These are phyloP conservation scores for Exophiala calicioides DNA, from an alignment of 2,329 filamentous ascomycete species.

Conservation along the genomic window DNA sequence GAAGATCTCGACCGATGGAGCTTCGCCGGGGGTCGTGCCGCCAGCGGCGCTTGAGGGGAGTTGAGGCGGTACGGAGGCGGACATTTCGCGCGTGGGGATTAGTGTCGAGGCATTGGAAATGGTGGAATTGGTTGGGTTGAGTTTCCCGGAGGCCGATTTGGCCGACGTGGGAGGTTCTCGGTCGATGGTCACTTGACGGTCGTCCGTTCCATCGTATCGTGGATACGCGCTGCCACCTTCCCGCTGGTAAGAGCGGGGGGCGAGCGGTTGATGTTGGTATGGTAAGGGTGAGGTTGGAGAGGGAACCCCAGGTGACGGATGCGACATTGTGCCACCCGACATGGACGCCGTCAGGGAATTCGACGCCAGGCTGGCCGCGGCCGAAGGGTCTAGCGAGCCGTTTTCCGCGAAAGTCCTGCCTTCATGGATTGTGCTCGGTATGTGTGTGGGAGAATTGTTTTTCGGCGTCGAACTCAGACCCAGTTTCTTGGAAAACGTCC, in stretches of 20 bases:
- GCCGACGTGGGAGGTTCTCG: conserved; percentile 33
- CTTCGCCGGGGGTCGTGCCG: conserved; percentile 30
- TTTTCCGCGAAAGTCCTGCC: conserved; percentile 56
- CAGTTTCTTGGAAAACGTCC: conserved; percentile 75
- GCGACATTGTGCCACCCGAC: conserved; percentile 65
- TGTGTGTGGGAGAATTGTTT: conserved; percentile 69
- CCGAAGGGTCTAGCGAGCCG: conserved; percentile 64
- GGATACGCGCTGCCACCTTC: conserved; percentile 31
- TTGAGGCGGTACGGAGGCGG: conserved; percentile 28
- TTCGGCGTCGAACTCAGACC: conserved; percentile 70
- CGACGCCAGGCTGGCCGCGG: conserved; percentile 68
- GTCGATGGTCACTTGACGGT: conserved; percentile 34
- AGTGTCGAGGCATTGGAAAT: conserved; percentile 31
- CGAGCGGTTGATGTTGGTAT: conserved; percentile 45
- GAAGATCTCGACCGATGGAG: conserved; percentile 81
- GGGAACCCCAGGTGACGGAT: conserved; percentile 47
- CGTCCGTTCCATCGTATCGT: conserved; percentile 45
- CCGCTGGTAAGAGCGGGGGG: conserved; percentile 46
- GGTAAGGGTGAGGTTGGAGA: conserved; percentile 48
- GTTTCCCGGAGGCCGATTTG: conserved; percentile 26
- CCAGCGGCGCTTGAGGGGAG: conserved; percentile 25
- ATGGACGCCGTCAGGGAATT: conserved; percentile 67
- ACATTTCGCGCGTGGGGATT: conserved; percentile 27
- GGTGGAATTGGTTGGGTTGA: conserved; percentile 25
- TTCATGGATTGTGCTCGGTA: conserved; percentile 67